Conservation (phyloP, 2,329 filamentous ascomycete species). For the Huntiella bhutanensis region DNA sequence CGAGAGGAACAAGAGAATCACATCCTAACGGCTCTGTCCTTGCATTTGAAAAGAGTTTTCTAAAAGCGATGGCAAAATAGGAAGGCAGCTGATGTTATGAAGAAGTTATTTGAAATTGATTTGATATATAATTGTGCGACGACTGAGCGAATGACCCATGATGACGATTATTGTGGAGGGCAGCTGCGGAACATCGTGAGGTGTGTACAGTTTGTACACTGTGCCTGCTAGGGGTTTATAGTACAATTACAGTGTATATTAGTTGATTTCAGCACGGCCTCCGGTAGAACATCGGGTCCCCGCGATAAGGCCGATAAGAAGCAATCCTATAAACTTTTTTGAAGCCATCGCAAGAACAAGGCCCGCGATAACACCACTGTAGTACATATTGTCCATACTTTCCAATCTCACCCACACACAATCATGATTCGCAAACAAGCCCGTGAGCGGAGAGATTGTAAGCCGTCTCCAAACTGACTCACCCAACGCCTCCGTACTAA, state of each 20-base stretch:
- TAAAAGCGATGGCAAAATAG: not conserved
- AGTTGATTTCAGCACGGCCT: not conserved
- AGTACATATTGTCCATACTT: not conserved
- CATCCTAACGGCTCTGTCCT: constrained; percentile 10
- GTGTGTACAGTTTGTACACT: no score
- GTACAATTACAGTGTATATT: no score
- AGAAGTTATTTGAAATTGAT: no score
- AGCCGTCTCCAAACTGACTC: constrained; percentile 2
- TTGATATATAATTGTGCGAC: no score
- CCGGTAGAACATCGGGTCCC: not conserved
- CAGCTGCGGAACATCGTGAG: no score
- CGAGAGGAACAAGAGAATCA: constrained; percentile 8
- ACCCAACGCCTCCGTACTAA: not conserved
- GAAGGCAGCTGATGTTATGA: no score
- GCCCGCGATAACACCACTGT: not conserved
- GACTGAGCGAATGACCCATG: no score
- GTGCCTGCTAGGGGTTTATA: no score
- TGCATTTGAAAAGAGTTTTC: not conserved
- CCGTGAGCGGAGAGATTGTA: constrained; percentile 23
- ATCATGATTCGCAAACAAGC: constrained; percentile 20
- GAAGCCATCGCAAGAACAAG: not conserved
- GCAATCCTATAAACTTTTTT: constrained; percentile 12
- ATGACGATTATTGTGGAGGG: no score
- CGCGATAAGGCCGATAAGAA: not conserved
- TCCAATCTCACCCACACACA: not conserved